Base-by-base conservation (phyloP, 257 asterid species). In the Nyctanthes arbortristis region DNA sequence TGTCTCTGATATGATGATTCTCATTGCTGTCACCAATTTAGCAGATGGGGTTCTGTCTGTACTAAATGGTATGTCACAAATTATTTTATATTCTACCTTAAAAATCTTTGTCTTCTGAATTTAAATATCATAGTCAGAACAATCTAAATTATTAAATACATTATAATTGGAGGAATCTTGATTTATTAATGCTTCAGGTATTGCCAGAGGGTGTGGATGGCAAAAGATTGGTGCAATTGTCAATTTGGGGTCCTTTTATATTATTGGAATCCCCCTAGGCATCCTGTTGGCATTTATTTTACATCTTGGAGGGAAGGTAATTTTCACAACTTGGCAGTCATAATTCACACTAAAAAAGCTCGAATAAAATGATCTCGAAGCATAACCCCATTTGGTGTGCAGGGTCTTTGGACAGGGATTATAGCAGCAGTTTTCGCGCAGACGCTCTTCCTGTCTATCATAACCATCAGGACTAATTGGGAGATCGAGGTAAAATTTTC, bases 121-220 rank as follows among this genome's bases (percentile, higher is more conserved):
- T 5, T 30, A 31, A 43, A 12, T 7, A 52, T 11, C 27, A 16
- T 14, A 13, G 12, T 4, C 4, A 11, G 7, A 32, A 3, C 4
- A 20, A 20, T n/a, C n/a, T n/a, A n/a, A n/a, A n/a, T n/a, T n/a
- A n/a, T n/a, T n/a, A n/a, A n/a, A n/a, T n/a, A 37, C 5, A 33
- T 61, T 32, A 16, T 34, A 18, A 5, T 9, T n/a, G n/a, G n/a
- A 22, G 8, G 14, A 39, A 11, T n/a, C 20, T 40, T 25, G 20
- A 25, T 25, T 22, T 52, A 1, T 0, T 0, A 52, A 52, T 18
- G 22, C 13, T 74, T 18, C 74, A 82, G 92, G 92, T 4, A 72
- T 77, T 47, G 88, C 90, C 29, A 77, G 90, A 63, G 96, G 94
- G 3, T 85, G 94, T 67, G 96, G 96, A 9, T 83, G 94, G 96